Evolutionary conservation across 306 rosid species (phyloP), one percentile per base, ranked within the genome.

Genomic region (Potentilla sterilis): DNA sequence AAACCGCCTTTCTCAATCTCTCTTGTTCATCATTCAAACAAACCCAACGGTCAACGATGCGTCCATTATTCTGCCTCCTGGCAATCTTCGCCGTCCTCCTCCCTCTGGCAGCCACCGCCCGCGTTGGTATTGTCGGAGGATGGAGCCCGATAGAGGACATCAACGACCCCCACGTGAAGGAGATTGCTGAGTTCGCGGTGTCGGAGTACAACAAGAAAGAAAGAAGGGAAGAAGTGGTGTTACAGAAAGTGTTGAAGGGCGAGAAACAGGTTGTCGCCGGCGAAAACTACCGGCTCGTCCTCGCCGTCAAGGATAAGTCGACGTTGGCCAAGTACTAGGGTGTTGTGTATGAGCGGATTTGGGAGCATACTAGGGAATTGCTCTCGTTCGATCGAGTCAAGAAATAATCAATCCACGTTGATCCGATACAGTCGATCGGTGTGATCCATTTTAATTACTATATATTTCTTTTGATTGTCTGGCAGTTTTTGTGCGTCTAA

Each of bases 171-270:
- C 81, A 85, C 57, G 92, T 88, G 75, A 28, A 1, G 4, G 88
- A 85, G 83, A 87, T 89, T 35, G 97, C 85, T 0, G 12, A 83
- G 11, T 91, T 66, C 28, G 93, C 92, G 0, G 82, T 91, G 2
- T 40, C 49, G 2, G 90, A 91, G 65, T 76, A 90, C 75, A 72
- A 79, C 24, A n/a, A n/a, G n/a, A n/a, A 87, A 85, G 80, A 12
- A 62, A 44, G 70, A 78, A 0, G 70, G 79, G 57, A 16, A 58
- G 4, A 57, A 69, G 8, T n/a, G 67, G 54, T 7, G 75, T 72
- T 87, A 3, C 67, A 67, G 28, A 72, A 40, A 18, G 81, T 82
- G 22, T 48, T 87, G 18, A 65, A 68, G 72, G 93, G 90, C 1
- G 78, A 82, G 73, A 61, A 76, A 6, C 93, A 88, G 78, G 91